Evolutionary conservation across 2,329 filamentous ascomycete genomes (phyloP).

Genomic region (Coniochaeta hoffmannii): DNA sequence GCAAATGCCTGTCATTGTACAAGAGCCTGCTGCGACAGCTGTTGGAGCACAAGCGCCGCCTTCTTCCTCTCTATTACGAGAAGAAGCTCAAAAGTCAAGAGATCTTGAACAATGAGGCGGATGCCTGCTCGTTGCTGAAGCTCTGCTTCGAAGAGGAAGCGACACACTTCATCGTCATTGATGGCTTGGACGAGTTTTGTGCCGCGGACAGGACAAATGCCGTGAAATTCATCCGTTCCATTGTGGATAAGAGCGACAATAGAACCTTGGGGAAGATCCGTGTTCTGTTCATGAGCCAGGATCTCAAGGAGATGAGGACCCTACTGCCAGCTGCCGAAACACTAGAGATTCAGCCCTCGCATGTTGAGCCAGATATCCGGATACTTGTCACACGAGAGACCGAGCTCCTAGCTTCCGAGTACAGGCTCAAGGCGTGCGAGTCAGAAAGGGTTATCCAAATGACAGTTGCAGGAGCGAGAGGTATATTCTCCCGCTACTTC

Average conservation of each 20-base stretch:
- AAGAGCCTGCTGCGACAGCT: slow-evolving; percentile 26
- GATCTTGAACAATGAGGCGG: slow-evolving; percentile 15
- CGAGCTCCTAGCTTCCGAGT: background rate
- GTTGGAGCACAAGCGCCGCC: slow-evolving; percentile 14
- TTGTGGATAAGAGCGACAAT: slow-evolving; percentile 15
- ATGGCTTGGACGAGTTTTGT: slow-evolving; percentile 35
- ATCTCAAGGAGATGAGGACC: slow-evolving; percentile 15
- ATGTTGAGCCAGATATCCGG: slow-evolving; percentile 21
- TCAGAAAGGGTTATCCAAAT: background rate
- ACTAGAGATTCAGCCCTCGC: slow-evolving; percentile 8
- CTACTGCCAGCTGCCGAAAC: slow-evolving; percentile 11
- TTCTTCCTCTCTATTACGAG: slow-evolving; percentile 21
- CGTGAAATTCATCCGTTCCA: slow-evolving; percentile 16
- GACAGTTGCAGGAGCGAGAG: background rate
- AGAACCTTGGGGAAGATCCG: slow-evolving; percentile 13
- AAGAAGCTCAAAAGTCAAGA: slow-evolving; percentile 14
- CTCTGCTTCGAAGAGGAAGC: slow-evolving; percentile 18
- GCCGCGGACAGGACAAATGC: slow-evolving; percentile 20
- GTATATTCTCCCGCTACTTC: background rate
- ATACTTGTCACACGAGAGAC: slow-evolving; percentile 10
- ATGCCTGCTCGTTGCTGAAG: slow-evolving; percentile 21
- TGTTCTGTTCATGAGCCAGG: slow-evolving; percentile 25
- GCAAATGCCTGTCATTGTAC: slow-evolving; percentile 21
- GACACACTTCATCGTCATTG: slow-evolving; percentile 30
- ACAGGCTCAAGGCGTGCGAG: background rate